phyloP scores from a whole-genome alignment of 495 filamentous ascomycete species.

The Daldinia vernicosa region DNA sequence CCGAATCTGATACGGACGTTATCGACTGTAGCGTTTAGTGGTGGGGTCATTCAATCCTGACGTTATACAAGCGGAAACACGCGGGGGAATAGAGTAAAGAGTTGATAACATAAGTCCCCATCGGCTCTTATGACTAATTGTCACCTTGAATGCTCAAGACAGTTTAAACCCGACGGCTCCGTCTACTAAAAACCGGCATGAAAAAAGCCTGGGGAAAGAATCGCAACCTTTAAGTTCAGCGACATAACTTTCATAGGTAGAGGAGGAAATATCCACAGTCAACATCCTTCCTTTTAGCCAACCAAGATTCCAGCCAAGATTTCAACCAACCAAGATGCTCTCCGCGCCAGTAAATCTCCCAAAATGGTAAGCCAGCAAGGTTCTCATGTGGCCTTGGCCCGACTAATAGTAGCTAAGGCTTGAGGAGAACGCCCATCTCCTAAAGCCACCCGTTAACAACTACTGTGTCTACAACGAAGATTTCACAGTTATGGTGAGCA shows the following conservation, averaged over 20 bases:
- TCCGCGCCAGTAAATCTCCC: constrained; percentile 76
- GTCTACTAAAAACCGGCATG: neutral
- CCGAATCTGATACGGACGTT: constrained; percentile 1
- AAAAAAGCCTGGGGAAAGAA: neutral
- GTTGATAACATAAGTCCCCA: neutral
- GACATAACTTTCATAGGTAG: neutral
- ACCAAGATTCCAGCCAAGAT: constrained; percentile 41
- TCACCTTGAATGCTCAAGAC: neutral
- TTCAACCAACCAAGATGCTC: constrained; percentile 51
- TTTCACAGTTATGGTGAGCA: constrained; percentile 77
- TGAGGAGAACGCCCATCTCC: constrained; percentile 87
- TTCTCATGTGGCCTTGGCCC: constrained; percentile 20
- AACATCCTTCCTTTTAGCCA: neutral
- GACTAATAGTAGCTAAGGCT: constrained; percentile 68
- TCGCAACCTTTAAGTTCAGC: neutral
- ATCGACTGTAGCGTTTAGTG: neutral
- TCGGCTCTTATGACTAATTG: neutral
- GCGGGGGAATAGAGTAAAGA: constrained; percentile 5
- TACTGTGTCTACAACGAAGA: constrained; percentile 90
- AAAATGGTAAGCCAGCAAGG: constrained; percentile 71
- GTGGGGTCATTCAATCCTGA: constrained; percentile 22
- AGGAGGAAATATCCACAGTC: neutral
- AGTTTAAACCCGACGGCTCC: neutral
- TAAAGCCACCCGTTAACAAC: constrained; percentile 96
- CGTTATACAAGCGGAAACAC: constrained; percentile 21